These are phyloP conservation scores for Paraphoma sp. DNA, from an alignment of 2,329 filamentous ascomycete species.

Conservation along the genomic window DNA sequence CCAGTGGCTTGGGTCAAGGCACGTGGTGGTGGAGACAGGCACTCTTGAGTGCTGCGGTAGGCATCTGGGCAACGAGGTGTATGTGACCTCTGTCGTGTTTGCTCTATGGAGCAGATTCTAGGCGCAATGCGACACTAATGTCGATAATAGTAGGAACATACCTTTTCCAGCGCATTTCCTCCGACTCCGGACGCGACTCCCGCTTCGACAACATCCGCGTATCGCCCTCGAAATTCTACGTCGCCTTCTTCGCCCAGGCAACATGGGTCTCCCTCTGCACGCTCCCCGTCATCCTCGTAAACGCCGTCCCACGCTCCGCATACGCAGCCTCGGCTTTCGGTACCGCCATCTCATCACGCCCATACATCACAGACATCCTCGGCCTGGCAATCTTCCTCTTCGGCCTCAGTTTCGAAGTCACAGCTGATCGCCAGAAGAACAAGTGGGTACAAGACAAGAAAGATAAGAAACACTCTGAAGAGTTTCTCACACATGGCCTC, in stretches of 20 bases:
- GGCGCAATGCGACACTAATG: no score
- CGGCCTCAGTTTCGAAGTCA: slow-evolving; percentile 66
- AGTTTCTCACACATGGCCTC: slow-evolving; percentile 68
- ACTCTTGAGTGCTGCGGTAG: slow-evolving; percentile 61
- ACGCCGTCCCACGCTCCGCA: slow-evolving; percentile 63
- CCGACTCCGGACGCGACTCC: slow-evolving; percentile 64
- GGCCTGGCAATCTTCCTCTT: slow-evolving; percentile 65
- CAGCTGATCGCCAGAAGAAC: slow-evolving; percentile 69
- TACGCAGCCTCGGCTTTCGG: slow-evolving; percentile 57
- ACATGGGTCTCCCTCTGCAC: slow-evolving; percentile 73
- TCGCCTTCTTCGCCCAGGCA: slow-evolving; percentile 67
- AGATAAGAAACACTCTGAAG: slow-evolving; percentile 70
- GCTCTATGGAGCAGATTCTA: not conserved
- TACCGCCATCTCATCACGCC: slow-evolving; percentile 46
- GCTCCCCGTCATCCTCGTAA: slow-evolving; percentile 69
- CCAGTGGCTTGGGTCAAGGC: slow-evolving; percentile 31
- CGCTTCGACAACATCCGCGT: slow-evolving; percentile 63
- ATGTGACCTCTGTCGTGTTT: slow-evolving; percentile 22
- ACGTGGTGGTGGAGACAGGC: slow-evolving; percentile 67
- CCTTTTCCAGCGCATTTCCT: slow-evolving; percentile 67
- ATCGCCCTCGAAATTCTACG: slow-evolving; percentile 60
- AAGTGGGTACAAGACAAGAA: slow-evolving; percentile 67
- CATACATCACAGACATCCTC: slow-evolving; percentile 60
- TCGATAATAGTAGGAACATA: slow-evolving; percentile 63
- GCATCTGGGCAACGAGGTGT: slow-evolving; percentile 69